Evolutionary conservation across 768 basidiomycete genomes (phyloP).

Genomic region (Rubroboletus satanas): DNA sequence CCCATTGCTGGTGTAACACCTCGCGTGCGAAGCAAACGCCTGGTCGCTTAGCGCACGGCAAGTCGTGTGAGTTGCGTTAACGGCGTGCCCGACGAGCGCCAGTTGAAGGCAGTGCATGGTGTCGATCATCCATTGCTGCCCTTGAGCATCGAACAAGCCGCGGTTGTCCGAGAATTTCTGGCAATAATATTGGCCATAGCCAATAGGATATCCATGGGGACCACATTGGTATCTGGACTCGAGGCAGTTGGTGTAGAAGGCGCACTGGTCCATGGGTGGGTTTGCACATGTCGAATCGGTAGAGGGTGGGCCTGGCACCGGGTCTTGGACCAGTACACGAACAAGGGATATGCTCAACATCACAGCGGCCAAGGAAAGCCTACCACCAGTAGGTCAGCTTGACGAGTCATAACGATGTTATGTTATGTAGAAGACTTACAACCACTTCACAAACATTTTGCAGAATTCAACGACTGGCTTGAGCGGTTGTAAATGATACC

Average conservation of each 20-base stretch:
- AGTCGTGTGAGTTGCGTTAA: constrained; percentile 21
- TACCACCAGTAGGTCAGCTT: neutral
- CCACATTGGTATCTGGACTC: constrained; percentile 46
- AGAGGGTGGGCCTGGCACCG: constrained; percentile 10
- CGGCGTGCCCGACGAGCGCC: constrained; percentile 36
- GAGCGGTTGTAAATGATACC: neutral
- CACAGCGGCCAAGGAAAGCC: neutral
- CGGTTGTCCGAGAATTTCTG: constrained; percentile 34
- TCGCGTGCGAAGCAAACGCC: constrained; percentile 41
- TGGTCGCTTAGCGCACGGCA: constrained; percentile 35
- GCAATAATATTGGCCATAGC: constrained; percentile 41
- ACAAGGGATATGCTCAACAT: neutral
- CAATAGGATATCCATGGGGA: constrained; percentile 40
- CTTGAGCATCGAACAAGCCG: constrained; percentile 27
- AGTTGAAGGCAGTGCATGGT: constrained; percentile 47
- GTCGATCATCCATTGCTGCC: constrained; percentile 41
- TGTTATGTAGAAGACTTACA: neutral
- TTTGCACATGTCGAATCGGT: constrained; percentile 16
- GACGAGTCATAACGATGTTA: neutral
- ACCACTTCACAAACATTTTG: neutral
- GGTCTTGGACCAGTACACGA: neutral
- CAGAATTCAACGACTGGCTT: neutral
- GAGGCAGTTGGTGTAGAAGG: constrained; percentile 44
- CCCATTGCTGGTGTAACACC: constrained; percentile 41
- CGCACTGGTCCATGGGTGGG: constrained; percentile 38